Conservation (phyloP, 805 yeast species). For the Kodamaea neixiangensis region DNA sequence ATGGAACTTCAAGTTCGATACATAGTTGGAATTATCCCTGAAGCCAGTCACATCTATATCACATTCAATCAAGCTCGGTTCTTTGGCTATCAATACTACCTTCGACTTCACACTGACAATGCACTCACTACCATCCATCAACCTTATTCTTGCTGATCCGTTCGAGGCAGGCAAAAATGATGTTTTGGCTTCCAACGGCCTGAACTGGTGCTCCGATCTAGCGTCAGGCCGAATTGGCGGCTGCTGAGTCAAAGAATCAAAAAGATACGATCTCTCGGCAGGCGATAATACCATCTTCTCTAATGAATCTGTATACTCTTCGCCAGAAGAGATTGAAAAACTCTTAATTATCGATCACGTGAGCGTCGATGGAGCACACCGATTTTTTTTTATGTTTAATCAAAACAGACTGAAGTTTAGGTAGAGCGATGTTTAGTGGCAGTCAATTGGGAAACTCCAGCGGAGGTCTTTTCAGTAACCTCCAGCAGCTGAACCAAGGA, state of each 20-base stretch:
- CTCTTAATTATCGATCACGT: not conserved
- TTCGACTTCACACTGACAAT: constrained; percentile 87
- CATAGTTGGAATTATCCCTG: constrained; percentile 76
- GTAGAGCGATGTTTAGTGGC: not conserved
- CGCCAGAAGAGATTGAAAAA: not conserved
- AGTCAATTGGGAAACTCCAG: constrained; percentile 1
- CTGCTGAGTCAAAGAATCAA: constrained; percentile 61
- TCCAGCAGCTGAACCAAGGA: not conserved
- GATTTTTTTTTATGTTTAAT: constrained; percentile 1
- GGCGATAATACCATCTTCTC: constrained; percentile 64
- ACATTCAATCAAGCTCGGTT: constrained; percentile 60
- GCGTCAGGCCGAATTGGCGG: constrained; percentile 87
- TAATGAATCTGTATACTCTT: not conserved
- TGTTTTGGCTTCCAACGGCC: constrained; percentile 83
- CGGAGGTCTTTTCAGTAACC: not conserved
- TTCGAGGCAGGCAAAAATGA: constrained; percentile 84
- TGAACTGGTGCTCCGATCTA: constrained; percentile 67
- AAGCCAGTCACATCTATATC: constrained; percentile 81
- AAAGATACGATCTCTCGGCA: constrained; percentile 74
- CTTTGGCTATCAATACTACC: constrained; percentile 52
- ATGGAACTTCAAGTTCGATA: constrained; percentile 61
- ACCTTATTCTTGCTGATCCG: constrained; percentile 86
- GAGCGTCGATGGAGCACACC: not conserved
- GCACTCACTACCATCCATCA: constrained; percentile 91
- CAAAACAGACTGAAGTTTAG: not conserved